Conservation (phyloP, 495 filamentous ascomycete species). For the Ascodesmis nigricans region DNA sequence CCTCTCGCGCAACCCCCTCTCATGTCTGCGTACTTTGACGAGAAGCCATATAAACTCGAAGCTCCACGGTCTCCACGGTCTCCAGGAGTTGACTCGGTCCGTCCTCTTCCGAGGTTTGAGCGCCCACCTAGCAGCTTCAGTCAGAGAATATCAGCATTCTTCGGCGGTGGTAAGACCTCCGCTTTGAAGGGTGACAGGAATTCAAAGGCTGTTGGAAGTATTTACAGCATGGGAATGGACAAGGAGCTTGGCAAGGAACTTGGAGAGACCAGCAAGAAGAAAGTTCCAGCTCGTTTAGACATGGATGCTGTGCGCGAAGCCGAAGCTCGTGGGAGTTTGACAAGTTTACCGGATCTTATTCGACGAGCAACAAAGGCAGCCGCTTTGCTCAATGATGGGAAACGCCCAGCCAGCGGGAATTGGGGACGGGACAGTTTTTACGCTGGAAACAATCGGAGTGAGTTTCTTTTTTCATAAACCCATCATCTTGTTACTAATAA, state of each 20-base stretch:
- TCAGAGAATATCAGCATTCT: not conserved
- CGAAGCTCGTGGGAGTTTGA: slow-evolving; percentile 64
- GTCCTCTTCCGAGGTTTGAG: too few relatives aligned
- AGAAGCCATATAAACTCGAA: too few relatives aligned
- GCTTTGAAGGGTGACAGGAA: not conserved
- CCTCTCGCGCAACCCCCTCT: too few relatives aligned
- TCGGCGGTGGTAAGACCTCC: not conserved
- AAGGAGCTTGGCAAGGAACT: not conserved
- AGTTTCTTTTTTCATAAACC: too few relatives aligned
- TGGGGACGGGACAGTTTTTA: too few relatives aligned
- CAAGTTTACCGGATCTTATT: slow-evolving; percentile 80
- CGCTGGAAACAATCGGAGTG: too few relatives aligned
- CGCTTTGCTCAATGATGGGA: slow-evolving; percentile 67
- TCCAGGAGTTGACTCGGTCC: too few relatives aligned
- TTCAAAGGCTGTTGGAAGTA: not conserved
- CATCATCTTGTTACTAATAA: too few relatives aligned
- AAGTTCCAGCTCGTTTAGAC: slow-evolving; percentile 43
- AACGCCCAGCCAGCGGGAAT: slow-evolving; percentile 31
- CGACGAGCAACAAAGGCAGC: slow-evolving; percentile 68
- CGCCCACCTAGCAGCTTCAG: too few relatives aligned
- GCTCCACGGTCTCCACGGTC: too few relatives aligned
- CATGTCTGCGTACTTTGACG: too few relatives aligned
- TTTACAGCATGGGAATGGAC: not conserved
- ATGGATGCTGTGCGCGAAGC: slow-evolving; percentile 58
- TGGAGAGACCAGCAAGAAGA: slow-evolving; percentile 7